Percentiles rank a stretch among this genome's conserved stretches.
Conservation (phyloP, 1,139 yeast species). For the Meyerozyma smithsonii region DNA sequence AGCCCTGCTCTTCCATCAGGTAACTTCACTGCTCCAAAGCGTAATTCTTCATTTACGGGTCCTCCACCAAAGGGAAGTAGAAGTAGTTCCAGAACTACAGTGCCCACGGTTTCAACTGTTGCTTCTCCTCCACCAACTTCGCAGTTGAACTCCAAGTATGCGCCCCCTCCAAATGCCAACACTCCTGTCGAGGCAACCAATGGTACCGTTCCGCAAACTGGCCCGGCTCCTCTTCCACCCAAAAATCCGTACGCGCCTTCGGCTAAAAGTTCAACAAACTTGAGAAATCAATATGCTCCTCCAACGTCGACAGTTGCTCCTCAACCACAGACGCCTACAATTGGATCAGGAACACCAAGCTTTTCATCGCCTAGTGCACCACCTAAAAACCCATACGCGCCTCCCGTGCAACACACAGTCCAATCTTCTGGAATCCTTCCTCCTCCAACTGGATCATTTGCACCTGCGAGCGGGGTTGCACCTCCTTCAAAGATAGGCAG, state of each 20-base stretch:
- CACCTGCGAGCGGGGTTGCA: constrained; percentile 9
- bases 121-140: constrained; percentile 17
- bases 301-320: constrained; percentile 11
- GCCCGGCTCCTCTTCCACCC: constrained; percentile 12
- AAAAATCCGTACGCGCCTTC: constrained; percentile 11
- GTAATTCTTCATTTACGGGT: constrained; percentile 12
- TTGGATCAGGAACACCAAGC: constrained; percentile 5
- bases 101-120: constrained; percentile 10
- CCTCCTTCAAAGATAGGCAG: constrained; percentile 11
- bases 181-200: background rate
- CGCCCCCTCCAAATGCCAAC: constrained; percentile 4
- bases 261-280: background rate
- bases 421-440: background rate
- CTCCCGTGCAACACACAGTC: constrained; percentile 16
- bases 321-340: constrained; percentile 12
- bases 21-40: constrained; percentile 15
- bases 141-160: constrained; percentile 11
- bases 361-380: constrained; percentile 20
- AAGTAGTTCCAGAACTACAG: constrained; percentile 21
- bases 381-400: constrained; percentile 41
- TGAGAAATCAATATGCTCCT: constrained; percentile 6
- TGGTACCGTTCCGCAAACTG: constrained; percentile 12
- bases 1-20: constrained; percentile 14
- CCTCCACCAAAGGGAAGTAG: constrained; percentile 39
- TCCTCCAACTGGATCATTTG: constrained; percentile 2